phyloP scores from a whole-genome alignment of 345 rosid species.

The Salix purpurea region DNA sequence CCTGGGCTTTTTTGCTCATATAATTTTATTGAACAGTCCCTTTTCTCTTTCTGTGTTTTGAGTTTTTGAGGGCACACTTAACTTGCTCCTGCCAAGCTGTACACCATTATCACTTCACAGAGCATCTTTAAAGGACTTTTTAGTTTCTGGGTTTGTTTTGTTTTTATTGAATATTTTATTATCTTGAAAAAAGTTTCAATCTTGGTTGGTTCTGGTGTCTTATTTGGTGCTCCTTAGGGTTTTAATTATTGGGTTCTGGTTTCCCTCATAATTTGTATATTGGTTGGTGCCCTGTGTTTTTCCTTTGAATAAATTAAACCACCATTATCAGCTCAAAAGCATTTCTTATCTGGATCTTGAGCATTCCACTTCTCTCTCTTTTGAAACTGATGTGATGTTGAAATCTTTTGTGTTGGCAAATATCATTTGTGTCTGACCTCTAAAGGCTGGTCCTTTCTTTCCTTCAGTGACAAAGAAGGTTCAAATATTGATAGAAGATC shows the following conservation, averaged over 20 bases:
- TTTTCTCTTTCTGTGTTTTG: constrained; percentile 26
- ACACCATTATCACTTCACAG: constrained; percentile 23
- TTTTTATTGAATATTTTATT: background rate
- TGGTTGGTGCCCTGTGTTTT: constrained; percentile 18
- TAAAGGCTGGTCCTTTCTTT: constrained; percentile 9
- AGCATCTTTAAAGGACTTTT: background rate
- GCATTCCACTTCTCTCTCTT: background rate
- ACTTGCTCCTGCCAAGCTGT: constrained; percentile 25
- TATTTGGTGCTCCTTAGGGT: background rate
- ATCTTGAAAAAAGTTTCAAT: background rate
- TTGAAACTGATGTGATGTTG: background rate
- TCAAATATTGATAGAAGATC: constrained; percentile 4
- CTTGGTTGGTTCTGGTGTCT: background rate
- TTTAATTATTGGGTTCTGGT: background rate
- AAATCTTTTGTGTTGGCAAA: constrained; percentile 7
- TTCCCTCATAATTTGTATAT: background rate
- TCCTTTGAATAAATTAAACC: background rate
- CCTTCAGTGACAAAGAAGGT: background rate
- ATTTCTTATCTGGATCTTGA: constrained; percentile 15
- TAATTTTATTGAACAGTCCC: constrained; percentile 1
- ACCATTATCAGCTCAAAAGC: constrained; percentile 15
- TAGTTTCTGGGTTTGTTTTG: constrained; percentile 1
- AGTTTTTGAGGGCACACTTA: constrained; percentile 7
- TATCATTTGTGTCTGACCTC: background rate
- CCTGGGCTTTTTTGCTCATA: background rate